These are phyloP conservation scores for Yamadazyma conglobata DNA, from an alignment of 1,139 yeast species.

Conservation along the genomic window DNA sequence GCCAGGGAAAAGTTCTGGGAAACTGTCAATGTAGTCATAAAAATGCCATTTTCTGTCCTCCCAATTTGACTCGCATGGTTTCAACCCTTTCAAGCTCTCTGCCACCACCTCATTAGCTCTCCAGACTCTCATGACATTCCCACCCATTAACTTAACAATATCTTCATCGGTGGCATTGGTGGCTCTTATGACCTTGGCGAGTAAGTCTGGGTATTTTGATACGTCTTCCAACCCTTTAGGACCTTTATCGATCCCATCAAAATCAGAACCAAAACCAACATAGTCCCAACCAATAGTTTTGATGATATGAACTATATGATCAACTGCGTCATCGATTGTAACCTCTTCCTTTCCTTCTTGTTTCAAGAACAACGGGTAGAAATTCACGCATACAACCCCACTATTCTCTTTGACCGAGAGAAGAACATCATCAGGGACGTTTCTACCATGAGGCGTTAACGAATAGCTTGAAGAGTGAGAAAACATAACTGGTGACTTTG, in stretches of 20 bases:
- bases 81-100: constrained; percentile 11
- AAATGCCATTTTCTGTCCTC: constrained; percentile 39
- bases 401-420: constrained; percentile 35
- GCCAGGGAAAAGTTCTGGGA: constrained; percentile 40
- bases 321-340: constrained; percentile 48
- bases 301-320: constrained; percentile 42
- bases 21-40: constrained; percentile 24
- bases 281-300: constrained; percentile 51
- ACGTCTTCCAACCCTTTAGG: constrained; percentile 52
- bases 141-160: constrained; percentile 43
- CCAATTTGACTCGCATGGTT: constrained; percentile 42
- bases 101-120: constrained; percentile 39
- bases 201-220: constrained; percentile 49
- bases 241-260: constrained; percentile 49
- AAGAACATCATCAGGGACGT: constrained; percentile 49
- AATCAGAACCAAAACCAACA: constrained; percentile 54
- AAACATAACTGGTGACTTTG: constrained; percentile 48
- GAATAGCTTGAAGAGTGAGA: constrained; percentile 47
- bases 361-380: constrained; percentile 41
- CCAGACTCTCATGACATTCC: constrained; percentile 50
- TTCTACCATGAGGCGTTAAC: constrained; percentile 40
- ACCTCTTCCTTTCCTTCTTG: constrained; percentile 17
- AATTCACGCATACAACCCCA: constrained; percentile 50
- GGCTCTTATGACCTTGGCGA: constrained; percentile 36
- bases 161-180: constrained; percentile 40